phyloP scores from a whole-genome alignment of 768 basidiomycete genomes.

The Candolleomyces efflorescens region DNA sequence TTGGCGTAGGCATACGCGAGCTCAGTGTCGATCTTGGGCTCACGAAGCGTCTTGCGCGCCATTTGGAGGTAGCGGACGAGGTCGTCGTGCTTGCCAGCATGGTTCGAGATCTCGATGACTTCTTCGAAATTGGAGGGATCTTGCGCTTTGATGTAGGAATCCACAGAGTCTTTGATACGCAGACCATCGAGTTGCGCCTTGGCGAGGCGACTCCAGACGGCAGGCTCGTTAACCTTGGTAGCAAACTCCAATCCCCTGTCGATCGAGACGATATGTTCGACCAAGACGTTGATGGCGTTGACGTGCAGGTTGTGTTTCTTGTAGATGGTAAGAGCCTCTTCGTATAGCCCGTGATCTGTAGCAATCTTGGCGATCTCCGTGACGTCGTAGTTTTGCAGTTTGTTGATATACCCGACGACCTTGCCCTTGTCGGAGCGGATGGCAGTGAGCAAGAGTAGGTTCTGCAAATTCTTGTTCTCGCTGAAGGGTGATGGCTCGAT shows the following conservation, averaged over 20 bases:
- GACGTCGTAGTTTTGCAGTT: slow-evolving; percentile 91
- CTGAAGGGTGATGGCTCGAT: slow-evolving; percentile 96
- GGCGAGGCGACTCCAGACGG: slow-evolving; percentile 96
- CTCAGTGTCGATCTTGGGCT: slow-evolving; percentile 98
- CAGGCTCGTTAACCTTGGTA: slow-evolving; percentile 92
- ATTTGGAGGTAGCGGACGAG: slow-evolving; percentile 97
- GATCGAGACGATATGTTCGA: slow-evolving; percentile 96
- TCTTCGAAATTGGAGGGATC: slow-evolving; percentile 93
- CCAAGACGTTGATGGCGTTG: slow-evolving; percentile 94
- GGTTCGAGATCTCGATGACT: slow-evolving; percentile 93
- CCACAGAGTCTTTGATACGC: slow-evolving; percentile 96
- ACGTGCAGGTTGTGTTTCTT: slow-evolving; percentile 96
- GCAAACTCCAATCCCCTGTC: slow-evolving; percentile 97
- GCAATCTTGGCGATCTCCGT: slow-evolving; percentile 96
- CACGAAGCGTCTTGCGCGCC: slow-evolving; percentile 95
- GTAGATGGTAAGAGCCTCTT: slow-evolving; percentile 96
- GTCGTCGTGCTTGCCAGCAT: slow-evolving; percentile 90
- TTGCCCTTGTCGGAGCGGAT: slow-evolving; percentile 98
- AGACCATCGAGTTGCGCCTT: slow-evolving; percentile 98
- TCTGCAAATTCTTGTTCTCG: slow-evolving; percentile 96
- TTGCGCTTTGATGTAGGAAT: slow-evolving; percentile 97
- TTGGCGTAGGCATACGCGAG: slow-evolving; percentile 98
- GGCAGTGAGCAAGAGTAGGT: slow-evolving; percentile 89
- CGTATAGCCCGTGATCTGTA: slow-evolving; percentile 90
- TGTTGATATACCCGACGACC: slow-evolving; percentile 97